These are phyloP conservation scores for Pelargonium australe DNA, from an alignment of 441 rosid genomes.

Conservation along the genomic window DNA sequence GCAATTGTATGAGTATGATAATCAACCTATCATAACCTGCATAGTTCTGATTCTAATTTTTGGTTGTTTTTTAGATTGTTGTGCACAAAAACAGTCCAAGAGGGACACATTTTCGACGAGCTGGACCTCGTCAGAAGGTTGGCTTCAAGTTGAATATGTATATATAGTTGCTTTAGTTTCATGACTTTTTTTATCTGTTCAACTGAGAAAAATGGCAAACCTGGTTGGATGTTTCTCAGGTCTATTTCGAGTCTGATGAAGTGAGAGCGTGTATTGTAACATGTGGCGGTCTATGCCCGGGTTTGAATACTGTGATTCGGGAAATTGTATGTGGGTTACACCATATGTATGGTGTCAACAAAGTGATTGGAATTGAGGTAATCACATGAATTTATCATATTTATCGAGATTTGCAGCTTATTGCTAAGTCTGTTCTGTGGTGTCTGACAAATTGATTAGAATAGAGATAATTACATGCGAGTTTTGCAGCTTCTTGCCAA, in stretches of 20 bases:
- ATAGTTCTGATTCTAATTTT: too few species aligned
- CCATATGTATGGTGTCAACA: constrained; percentile 82
- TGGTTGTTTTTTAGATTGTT: constrained; percentile 41
- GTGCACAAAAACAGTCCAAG: constrained; percentile 77
- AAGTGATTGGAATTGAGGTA: constrained; percentile 83
- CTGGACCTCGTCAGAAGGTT: constrained; percentile 96
- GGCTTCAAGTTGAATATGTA: too few species aligned
- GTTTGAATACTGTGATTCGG: constrained; percentile 90
- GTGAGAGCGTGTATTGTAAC: constrained; percentile 92
- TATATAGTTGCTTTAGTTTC: not conserved
- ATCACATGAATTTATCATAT: constrained; percentile 16
- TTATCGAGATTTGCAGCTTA: too few species aligned
- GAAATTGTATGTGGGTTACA: constrained; percentile 74
- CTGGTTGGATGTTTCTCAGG: constrained; percentile 34
- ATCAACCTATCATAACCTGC: too few species aligned
- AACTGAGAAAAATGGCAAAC: not conserved
- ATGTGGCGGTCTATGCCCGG: constrained; percentile 96
- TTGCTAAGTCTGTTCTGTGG: too few species aligned
- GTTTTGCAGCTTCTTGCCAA: too few species aligned
- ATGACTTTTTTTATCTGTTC: not conserved
- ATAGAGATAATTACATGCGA: too few species aligned
- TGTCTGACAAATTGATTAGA: too few species aligned
- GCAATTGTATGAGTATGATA: too few species aligned
- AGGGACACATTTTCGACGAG: constrained; percentile 85
- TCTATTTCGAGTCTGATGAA: constrained; percentile 75